Conservation (phyloP, 2,329 filamentous ascomycete genomes). For the Hymenoscyphus fraxineus region DNA sequence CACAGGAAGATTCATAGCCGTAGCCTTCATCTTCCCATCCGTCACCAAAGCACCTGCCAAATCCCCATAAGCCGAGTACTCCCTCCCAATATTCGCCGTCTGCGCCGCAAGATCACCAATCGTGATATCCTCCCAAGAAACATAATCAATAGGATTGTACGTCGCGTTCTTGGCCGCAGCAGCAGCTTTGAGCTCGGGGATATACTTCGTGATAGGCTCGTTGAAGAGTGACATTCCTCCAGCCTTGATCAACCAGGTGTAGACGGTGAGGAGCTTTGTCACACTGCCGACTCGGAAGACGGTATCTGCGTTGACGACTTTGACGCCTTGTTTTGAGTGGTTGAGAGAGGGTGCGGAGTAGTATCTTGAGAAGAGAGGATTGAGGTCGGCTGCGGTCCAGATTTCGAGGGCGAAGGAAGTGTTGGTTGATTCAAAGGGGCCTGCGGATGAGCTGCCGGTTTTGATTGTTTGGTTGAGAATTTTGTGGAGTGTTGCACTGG, state of each 20-base stretch:
- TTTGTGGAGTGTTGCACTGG: conserved; percentile 16
- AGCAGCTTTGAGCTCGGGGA: background rate
- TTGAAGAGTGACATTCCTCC: background rate
- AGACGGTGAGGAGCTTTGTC: conserved; percentile 40
- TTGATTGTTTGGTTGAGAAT: conserved; percentile 12
- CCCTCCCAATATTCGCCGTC: conserved; percentile 2
- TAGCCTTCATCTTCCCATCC: background rate
- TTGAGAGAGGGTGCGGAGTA: conserved; percentile 36
- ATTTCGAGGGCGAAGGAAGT: conserved; percentile 40
- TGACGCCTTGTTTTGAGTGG: conserved; percentile 24
- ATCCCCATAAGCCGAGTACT: background rate
- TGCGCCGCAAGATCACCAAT: conserved; percentile 13
- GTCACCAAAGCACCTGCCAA: background rate
- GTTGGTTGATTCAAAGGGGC: conserved; percentile 17
- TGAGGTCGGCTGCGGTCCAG: conserved; percentile 35
- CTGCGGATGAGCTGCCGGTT: conserved; percentile 16
- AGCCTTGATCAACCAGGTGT: background rate
- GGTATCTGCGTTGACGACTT: conserved; percentile 5
- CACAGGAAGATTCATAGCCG: background rate
- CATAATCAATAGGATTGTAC: conserved; percentile 7
- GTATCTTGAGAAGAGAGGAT: conserved; percentile 35
- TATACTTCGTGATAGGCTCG: background rate
- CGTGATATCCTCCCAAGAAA: conserved; percentile 15
- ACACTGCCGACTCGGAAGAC: conserved; percentile 41
- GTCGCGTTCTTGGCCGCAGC: background rate